Conservation (phyloP, 2,329 filamentous ascomycete genomes). For the Aspergillus brunneoviolaceus region DNA sequence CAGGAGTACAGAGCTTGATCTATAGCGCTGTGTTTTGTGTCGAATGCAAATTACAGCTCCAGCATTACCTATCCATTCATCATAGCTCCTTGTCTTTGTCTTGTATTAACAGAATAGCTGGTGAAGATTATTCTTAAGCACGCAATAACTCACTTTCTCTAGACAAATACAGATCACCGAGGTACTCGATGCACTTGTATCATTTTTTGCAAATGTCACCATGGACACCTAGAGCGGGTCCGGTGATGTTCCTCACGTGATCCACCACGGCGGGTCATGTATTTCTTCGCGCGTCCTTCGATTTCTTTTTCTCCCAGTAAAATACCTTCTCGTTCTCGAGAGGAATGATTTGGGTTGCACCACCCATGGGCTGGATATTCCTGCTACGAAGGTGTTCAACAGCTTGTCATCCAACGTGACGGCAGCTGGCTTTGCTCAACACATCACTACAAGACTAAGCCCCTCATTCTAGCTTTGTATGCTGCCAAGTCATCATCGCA, state of each 20-base stretch:
- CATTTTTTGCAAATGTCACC: not conserved
- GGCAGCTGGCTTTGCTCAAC: conserved; percentile 20
- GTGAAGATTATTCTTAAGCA: no score
- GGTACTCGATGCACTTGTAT: no score
- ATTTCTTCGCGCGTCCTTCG: conserved; percentile 21
- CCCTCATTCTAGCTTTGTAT: conserved; percentile 20
- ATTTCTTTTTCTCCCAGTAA: conserved; percentile 16
- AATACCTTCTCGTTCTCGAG: conserved; percentile 12
- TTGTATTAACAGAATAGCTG: no score
- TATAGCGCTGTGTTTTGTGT: not conserved
- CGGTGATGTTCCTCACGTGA: conserved; percentile 18
- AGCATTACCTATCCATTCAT: no score
- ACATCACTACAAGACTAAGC: conserved; percentile 18
- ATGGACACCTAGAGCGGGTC: not conserved
- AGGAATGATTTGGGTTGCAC: conserved; percentile 14
- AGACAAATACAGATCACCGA: no score
- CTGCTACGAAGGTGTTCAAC: conserved; percentile 13
- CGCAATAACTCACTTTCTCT: no score
- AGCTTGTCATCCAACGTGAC: conserved; percentile 24
- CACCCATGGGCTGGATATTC: conserved; percentile 21
- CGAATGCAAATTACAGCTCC: no score
- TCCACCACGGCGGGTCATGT: conserved; percentile 16
- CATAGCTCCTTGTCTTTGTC: no score
- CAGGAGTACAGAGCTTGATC: not conserved
- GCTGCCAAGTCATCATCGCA: conserved; percentile 13